Conservation (phyloP, 345 rosid species). For the Zanthoxylum bungeanum region DNA sequence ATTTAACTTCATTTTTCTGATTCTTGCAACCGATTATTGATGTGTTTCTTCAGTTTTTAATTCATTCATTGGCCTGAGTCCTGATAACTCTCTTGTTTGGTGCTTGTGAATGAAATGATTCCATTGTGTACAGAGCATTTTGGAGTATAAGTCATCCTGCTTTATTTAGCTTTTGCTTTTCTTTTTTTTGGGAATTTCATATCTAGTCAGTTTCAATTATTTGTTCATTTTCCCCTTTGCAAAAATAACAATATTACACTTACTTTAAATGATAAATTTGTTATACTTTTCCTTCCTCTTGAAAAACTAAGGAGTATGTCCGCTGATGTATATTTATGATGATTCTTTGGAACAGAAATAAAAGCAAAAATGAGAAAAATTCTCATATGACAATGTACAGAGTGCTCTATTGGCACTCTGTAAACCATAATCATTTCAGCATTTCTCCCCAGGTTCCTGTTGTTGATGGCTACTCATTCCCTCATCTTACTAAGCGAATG, state of each 20-base stretch:
- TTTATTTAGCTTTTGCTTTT: background rate
- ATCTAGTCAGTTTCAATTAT: background rate
- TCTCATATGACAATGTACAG: background rate
- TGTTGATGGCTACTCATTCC: slow-evolving; percentile 97
- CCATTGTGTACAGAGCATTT: background rate
- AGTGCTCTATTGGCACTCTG: slow-evolving; percentile 1
- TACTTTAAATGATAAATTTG: background rate
- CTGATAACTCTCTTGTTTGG: slow-evolving; percentile 4
- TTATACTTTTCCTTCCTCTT: background rate
- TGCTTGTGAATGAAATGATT: background rate
- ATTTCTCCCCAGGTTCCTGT: slow-evolving; percentile 77
- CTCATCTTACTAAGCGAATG: slow-evolving; percentile 98
- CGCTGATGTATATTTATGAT: background rate
- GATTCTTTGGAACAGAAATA: background rate
- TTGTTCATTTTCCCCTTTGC: background rate
- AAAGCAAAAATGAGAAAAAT: background rate
- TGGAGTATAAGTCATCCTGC: background rate
- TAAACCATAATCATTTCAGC: slow-evolving; percentile 21
- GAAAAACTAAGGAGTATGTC: background rate
- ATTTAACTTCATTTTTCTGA: background rate
- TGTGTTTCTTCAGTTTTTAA: background rate
- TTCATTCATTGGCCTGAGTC: background rate
- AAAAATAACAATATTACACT: background rate
- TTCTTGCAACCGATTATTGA: background rate
- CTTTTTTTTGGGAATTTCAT: background rate